Base-by-base conservation (phyloP, 148 eudicot genomes). In the Spergularia marina region DNA sequence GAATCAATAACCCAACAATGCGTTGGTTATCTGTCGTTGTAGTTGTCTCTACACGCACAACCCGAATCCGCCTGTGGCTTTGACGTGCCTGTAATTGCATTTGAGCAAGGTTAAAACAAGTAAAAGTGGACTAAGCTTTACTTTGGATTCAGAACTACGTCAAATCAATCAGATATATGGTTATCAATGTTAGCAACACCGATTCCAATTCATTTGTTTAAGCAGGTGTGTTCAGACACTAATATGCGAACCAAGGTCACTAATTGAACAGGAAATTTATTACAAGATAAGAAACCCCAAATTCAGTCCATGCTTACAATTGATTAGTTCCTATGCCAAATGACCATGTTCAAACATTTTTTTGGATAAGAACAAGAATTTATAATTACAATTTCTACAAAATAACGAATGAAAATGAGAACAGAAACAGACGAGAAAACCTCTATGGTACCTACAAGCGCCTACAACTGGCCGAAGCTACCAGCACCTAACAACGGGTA, bases 1-100 rank as follows among this genome's bases (percentile, higher is more conserved):
- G 99, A 71, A 95, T 92, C 71, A 92, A 85, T 80, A 95, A 86
- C 82, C 99, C 99, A 76, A 95, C 98, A 77, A 92, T 88, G 52
- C 97, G 86, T 83, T 88, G 86, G 82, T 68, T 87, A 77, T 95
- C 99, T 51, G 86, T 76, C 9, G 98, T 89, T 20, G 99, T 90
- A 2, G 98, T 91, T 40, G 98, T 92, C 86, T 90, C 98, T 68
- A 95, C 80, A 54, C 94, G 94, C 73, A 92, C 97, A 76, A 95
- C 91, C 74, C 97, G 87, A 65, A 95, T 75, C 70, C 97, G 86
- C 81, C 81, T 87, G 85, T 95, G 97, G 83, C 92, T 92, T 76
- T 77, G 88, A 53, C 98, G 94, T 54, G 85, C 88, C 99, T 95
- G 85, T 51, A 80, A 40, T 65, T 75, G 15, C 16, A 55, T 36